These are phyloP conservation scores for Colletotrichum lindemuthianum DNA, from an alignment of 2,329 filamentous ascomycete species.

Conservation along the genomic window DNA sequence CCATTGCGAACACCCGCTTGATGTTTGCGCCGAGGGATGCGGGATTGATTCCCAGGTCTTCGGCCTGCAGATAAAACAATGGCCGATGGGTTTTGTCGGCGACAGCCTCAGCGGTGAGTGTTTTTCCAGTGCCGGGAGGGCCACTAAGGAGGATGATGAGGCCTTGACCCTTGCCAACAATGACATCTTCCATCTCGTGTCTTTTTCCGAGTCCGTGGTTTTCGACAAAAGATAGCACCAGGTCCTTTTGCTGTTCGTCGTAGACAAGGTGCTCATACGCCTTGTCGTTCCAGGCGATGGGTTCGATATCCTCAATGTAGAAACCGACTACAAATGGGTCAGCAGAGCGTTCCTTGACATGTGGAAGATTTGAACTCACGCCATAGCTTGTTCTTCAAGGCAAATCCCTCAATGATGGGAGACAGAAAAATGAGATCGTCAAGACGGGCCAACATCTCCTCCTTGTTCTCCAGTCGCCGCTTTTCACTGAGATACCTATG, in stretches of 20 bases:
- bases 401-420: slow-evolving; percentile 54
- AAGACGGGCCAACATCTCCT: slow-evolving; percentile 49
- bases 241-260: slow-evolving; percentile 57
- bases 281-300: slow-evolving; percentile 55
- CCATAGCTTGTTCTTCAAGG: slow-evolving; percentile 58
- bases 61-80: slow-evolving; percentile 56
- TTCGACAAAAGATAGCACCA: slow-evolving; percentile 59
- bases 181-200: slow-evolving; percentile 50
- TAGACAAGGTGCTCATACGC: slow-evolving; percentile 59
- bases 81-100: slow-evolving; percentile 55
- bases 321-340: slow-evolving; percentile 41
- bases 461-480: slow-evolving; percentile 50
- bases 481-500: slow-evolving; percentile 44
- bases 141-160: slow-evolving; percentile 58
- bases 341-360: not conserved
- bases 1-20: slow-evolving; percentile 57
- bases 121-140: slow-evolving; percentile 59
- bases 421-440: slow-evolving; percentile 54
- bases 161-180: slow-evolving; percentile 54
- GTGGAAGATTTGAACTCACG: slow-evolving; percentile 41
- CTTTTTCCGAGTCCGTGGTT: slow-evolving; percentile 45
- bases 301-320: slow-evolving; percentile 53
- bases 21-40: slow-evolving; percentile 57
- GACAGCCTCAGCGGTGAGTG: slow-evolving; percentile 55
- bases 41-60: slow-evolving; percentile 58